Base-by-base conservation (phyloP, 169 alveolate species). In the Neospora caninum region DNA sequence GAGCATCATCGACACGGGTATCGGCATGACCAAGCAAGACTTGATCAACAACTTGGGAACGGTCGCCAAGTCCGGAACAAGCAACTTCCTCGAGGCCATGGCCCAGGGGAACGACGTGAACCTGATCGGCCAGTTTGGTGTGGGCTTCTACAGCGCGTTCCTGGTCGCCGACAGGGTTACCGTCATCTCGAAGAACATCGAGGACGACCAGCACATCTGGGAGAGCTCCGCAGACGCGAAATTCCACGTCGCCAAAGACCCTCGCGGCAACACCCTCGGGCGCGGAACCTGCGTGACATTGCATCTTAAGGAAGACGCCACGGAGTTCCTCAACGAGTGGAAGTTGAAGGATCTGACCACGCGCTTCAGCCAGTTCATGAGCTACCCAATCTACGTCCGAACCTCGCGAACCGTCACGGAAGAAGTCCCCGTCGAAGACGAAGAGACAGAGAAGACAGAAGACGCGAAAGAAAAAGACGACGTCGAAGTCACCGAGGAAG, bases 61-160 rank as follows among this genome's bases (percentile, higher is more conserved):
- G 29, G 99, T 99, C 34, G 99, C 99, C 84, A 99, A 99, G 97
- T 99, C 99, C 18, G 99, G 99, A 39, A 86, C 95, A 0, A 91
- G 82, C 78, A 98, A 99, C 96, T 99, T 99, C 97, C 96, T 99
- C 89, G 99, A 99, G 94, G 99, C 99, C 39, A 97, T 99, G 53
- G 98, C 99, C 25, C 98, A 98, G 95, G 98, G 97, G 34, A 92
- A n/a, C 39, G 99, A 98, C 88, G 97, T 99, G 93, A 98, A 98
- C 95, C 97, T 99, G 93, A 99, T 99, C 91, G 99, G 99, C 31
- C 99, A 99, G 97, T 99, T 99, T 95, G 99, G 99, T 91, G 99
- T 99, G 53, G 99, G 99, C 49, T 99, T 99, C 97, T 99, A 99
- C 97, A 98, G 99, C 69, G 98, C 99, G 80, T 99, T 98, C 98